Percentiles rank a stretch among this genome's conserved stretches.
These are phyloP conservation scores for Fusarium redolens DNA, from an alignment of 2,329 filamentous ascomycete genomes.

Conservation along the genomic window DNA sequence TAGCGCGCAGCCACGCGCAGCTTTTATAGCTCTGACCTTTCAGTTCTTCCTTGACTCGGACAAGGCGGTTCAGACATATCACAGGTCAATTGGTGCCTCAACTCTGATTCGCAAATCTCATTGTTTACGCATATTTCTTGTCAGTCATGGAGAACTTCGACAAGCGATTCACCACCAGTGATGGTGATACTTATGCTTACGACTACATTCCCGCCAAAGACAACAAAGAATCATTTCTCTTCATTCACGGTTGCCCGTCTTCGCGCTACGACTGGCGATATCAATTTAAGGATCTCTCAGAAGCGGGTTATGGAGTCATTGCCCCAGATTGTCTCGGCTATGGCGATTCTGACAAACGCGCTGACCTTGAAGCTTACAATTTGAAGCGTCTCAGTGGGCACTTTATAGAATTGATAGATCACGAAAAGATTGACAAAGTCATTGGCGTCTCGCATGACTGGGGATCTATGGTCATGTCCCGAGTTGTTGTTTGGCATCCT, in stretches of 20 bases:
- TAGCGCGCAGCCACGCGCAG: background rate
- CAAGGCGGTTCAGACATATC: background rate
- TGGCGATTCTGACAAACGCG: conserved; percentile 30
- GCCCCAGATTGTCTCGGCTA: conserved; percentile 38
- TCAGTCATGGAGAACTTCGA: background rate
- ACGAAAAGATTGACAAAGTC: conserved; percentile 15
- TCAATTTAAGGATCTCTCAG: conserved; percentile 23
- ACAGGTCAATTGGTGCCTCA: background rate
- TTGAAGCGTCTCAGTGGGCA: conserved; percentile 18
- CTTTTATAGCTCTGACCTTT: background rate
- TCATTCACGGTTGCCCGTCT: conserved; percentile 37
- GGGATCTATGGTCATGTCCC: conserved; percentile 23
- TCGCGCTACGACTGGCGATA: conserved; percentile 34
- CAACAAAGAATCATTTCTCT: conserved; percentile 22
- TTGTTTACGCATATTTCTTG: background rate
- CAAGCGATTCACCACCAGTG: background rate
- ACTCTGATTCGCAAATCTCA: background rate
- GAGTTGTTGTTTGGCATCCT: conserved; percentile 24
- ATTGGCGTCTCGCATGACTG: conserved; percentile 36
- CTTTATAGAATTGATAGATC: conserved; percentile 25
- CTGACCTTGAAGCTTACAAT: conserved; percentile 23
- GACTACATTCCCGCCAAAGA: conserved; percentile 6
- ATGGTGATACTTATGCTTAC: conserved; percentile 16
- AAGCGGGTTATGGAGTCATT: conserved; percentile 28
- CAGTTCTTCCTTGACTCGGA: background rate